Base-by-base conservation (phyloP, 106 monocot genomes). In the Acorus calamus region DNA sequence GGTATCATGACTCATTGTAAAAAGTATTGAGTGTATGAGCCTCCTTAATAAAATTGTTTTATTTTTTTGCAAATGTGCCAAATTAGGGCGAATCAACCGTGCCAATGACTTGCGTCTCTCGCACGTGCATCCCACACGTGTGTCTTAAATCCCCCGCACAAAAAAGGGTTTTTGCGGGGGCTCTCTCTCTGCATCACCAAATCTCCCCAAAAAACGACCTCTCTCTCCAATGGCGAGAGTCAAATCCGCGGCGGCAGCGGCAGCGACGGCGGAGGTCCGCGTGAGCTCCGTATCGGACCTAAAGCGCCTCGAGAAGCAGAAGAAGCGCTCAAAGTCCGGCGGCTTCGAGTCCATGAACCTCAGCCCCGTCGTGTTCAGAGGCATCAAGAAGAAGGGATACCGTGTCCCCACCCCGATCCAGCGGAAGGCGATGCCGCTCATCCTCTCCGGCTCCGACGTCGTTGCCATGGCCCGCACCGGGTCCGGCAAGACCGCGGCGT, bases 401-500 rank as follows among this genome's bases (percentile, higher is more conserved):
- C 76, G 76, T 10, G 90, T 90, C 4, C 94, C 94, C 9, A 94
- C 89, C 7, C 86, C 86, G 43, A 94, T 94, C 61, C 94, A 94
- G 84, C 74, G 94, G 11, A 89, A 87, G 78, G 74, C 94, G 8
- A 94, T 94, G 71, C 94, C 94, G 7, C 65, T 82, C 45, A 87
- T 94, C 58, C 86, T 94, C 52, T 56, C 89, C 50, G 94, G 94
- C 43, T 69, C 69, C 11, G 94, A 90, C 61, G 85, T 88, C 28
- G 94, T 90, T 46, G 94, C 94, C 64, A 94, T 94, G 94, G 94
- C 94, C 11, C 78, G 86, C 3, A 94, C 94, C 3, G 94, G 90
- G 0, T 94, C 94, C 3, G 94, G 94, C 9, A 94, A 94, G 82
- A 94, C 94, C 4, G 94, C 94, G 4, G 94, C 94, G 3, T 94